phyloP scores from a whole-genome alignment of 1,284 basidiomycete genomes.

The Porodaedalea pini region DNA sequence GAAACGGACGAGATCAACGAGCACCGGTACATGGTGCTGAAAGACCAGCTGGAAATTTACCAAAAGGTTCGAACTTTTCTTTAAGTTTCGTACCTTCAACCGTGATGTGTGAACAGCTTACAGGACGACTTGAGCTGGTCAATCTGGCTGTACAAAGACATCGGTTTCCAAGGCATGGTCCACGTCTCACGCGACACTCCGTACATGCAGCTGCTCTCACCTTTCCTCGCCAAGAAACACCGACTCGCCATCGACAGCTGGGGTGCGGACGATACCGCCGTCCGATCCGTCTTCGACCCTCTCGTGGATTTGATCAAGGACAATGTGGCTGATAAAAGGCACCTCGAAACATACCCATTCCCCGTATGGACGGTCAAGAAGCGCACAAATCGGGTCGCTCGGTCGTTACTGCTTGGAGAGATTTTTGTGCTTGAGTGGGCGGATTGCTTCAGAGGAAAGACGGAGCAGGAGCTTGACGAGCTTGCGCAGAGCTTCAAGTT shows the following conservation, averaged over 20 bases:
- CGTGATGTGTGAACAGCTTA: neutral
- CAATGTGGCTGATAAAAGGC: conserved; percentile 39
- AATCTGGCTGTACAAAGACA: conserved; percentile 85
- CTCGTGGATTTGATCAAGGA: conserved; percentile 50
- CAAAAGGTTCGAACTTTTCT: conserved; percentile 40
- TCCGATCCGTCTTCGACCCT: conserved; percentile 53
- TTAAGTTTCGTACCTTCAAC: neutral
- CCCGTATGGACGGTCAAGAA: conserved; percentile 46
- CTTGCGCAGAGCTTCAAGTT: conserved; percentile 55
- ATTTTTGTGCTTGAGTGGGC: conserved; percentile 38
- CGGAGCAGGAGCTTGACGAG: conserved; percentile 35
- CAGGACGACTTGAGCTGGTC: conserved; percentile 73
- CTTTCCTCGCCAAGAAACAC: conserved; percentile 63
- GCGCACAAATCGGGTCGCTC: conserved; percentile 28
- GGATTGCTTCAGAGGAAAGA: conserved; percentile 37
- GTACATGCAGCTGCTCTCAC: conserved; percentile 61
- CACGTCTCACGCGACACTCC: conserved; percentile 64
- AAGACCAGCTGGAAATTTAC: conserved; percentile 74
- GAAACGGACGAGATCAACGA: conserved; percentile 63
- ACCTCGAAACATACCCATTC: conserved; percentile 46
- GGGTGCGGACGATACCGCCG: conserved; percentile 51
- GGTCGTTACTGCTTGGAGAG: conserved; percentile 37
- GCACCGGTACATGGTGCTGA: conserved; percentile 59
- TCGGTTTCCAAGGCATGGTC: conserved; percentile 83
- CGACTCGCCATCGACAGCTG: conserved; percentile 61